phyloP scores from a whole-genome alignment of 2,329 filamentous ascomycete genomes.

The Cladosporium colombiae region DNA sequence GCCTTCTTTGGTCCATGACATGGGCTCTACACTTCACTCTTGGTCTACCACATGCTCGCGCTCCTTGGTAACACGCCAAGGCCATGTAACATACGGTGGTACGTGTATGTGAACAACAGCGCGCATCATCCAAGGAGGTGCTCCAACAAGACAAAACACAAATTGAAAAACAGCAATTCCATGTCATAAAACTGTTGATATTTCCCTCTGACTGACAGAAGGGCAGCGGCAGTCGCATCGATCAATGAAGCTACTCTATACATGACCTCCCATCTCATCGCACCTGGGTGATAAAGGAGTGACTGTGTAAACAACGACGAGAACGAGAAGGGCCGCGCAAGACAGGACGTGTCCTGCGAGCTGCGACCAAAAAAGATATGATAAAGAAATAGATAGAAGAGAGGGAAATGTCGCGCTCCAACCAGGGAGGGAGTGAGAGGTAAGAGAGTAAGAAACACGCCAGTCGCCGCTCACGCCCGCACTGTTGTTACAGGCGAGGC shows the following conservation, averaged over 20 bases:
- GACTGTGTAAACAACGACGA: neutral
- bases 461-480: constrained; percentile 4
- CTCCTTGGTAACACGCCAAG: neutral
- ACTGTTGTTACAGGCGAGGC: constrained; percentile 13
- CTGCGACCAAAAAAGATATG: neutral
- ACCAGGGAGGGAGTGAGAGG: neutral
- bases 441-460: neutral
- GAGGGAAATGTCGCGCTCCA: neutral
- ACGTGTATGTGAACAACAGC: neutral
- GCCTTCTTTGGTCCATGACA: neutral
- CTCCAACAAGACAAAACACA: neutral
- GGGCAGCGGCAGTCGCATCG: neutral
- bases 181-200: neutral
- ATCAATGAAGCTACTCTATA: neutral
- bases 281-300: neutral
- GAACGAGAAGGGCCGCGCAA: neutral
- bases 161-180: neutral
- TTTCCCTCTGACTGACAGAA: neutral
- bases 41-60: neutral
- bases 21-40: neutral
- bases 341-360: neutral
- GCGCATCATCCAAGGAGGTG: neutral
- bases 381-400: neutral
- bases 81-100: neutral
- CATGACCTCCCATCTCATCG: neutral